Base-by-base conservation (phyloP, 495 filamentous ascomycete species). In the Diplogelasinospora grovesii region DNA sequence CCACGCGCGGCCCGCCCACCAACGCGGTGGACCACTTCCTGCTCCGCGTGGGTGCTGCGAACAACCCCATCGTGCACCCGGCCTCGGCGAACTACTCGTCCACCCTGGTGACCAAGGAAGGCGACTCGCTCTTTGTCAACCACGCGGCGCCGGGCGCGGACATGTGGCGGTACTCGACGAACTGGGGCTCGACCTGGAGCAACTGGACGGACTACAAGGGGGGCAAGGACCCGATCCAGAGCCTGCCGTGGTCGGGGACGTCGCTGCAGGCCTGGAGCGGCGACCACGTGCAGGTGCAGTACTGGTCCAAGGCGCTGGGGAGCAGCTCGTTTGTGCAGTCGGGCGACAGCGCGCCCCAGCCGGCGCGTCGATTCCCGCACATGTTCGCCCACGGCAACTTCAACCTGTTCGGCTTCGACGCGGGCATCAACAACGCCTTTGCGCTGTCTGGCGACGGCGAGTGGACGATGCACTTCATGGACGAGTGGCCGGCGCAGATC, bases 331-430 rank as follows among this genome's bases (percentile, higher is more conserved):
- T 82, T 43, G 46, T 74, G 2, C 79, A 82, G 51, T 69, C 79
- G 41, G 79, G 75, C 25, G 81, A 84, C 50, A 69, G 60, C 51
- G 58, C 30, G 2, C 38, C 45, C 5, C 43, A 58, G 22, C 41
- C 43, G 18, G 63, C 60, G 1, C 65, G 81, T 14, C 74, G 79
- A 3, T 85, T 78, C 43, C 81, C 81, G 5, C 78, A 85, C 52
- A 51, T 85, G 2, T 83, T 75, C 49, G 68, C 79, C 39, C 74
- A 83, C 25, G 81, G 81, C 0, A 63, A 70, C 3, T 84, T 75
- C 53, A 85, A 85, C 43, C 61, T 77, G 32, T 85, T 75, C 36
- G 79, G 81, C 22, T 83, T 74, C 52, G 81, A 85, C 58, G 65
- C 70, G 6, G 81, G 81, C 0, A 45, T 82, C 13, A 79, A 79